Percentiles rank a stretch among this genome's conserved stretches.
These are phyloP conservation scores for Trypanosoma vivax DNA, from an alignment of 208 protist species.

Conservation along the genomic window DNA sequence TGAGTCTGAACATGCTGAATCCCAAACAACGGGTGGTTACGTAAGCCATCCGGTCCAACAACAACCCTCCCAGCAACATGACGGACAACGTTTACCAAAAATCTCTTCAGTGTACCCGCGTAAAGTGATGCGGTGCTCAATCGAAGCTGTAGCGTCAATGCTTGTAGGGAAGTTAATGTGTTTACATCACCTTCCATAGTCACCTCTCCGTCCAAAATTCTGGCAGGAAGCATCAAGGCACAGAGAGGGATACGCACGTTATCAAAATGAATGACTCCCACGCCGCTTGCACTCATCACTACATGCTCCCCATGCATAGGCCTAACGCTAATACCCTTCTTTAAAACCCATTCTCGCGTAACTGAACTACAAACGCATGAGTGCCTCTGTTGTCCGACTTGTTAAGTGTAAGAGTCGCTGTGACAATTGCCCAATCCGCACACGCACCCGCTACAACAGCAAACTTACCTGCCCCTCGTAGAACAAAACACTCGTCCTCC, in stretches of 20 bases:
- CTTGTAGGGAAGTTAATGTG: slow-evolving; percentile 29
- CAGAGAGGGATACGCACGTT: slow-evolving; percentile 49
- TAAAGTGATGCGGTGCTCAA: slow-evolving; percentile 70
- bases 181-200: slow-evolving; percentile 21
- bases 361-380: slow-evolving; percentile 65
- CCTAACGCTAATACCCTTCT: slow-evolving; percentile 33
- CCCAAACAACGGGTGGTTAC: slow-evolving; percentile 82
- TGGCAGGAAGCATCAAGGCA: slow-evolving; percentile 52
- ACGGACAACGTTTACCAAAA: slow-evolving; percentile 49
- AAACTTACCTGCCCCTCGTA: slow-evolving; percentile 82
- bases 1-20: slow-evolving; percentile 83
- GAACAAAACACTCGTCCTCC: slow-evolving; percentile 67
- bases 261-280: slow-evolving; percentile 73
- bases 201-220: slow-evolving; percentile 33
- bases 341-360: slow-evolving; percentile 51
- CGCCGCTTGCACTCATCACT: slow-evolving; percentile 42
- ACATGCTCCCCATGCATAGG: slow-evolving; percentile 46
- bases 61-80: slow-evolving; percentile 62
- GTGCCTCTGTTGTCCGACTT: slow-evolving; percentile 76
- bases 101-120: slow-evolving; percentile 54
- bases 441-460: slow-evolving; percentile 55
- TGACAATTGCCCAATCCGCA: slow-evolving; percentile 79
- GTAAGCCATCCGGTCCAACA: slow-evolving; percentile 55
- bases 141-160: slow-evolving; percentile 53
- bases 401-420: slow-evolving; percentile 67